Conservation (phyloP, 768 basidiomycete genomes). For the Termitomyces sp. region DNA sequence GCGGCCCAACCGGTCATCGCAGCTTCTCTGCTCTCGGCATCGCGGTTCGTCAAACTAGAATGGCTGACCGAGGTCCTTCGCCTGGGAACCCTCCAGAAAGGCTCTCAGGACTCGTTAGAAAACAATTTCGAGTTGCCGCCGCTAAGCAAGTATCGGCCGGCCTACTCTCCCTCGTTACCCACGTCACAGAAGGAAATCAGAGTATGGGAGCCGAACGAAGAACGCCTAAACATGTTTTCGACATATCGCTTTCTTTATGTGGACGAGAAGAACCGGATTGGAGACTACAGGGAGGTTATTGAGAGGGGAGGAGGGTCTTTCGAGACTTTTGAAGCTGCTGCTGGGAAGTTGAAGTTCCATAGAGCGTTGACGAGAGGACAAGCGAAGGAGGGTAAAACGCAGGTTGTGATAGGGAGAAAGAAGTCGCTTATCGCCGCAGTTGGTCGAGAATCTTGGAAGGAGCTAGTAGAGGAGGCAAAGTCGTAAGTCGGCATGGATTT, state of each 20-base stretch:
- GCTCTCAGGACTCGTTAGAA: conserved; percentile 38
- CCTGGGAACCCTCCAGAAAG: conserved; percentile 33
- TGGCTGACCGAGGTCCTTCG: conserved; percentile 63
- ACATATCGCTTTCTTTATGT: conserved; percentile 54
- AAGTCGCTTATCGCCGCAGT: conserved; percentile 40
- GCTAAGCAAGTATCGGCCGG: conserved; percentile 52
- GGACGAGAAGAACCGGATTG: conserved; percentile 46
- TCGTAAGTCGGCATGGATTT: conserved; percentile 29
- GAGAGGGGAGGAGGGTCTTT: conserved; percentile 53
- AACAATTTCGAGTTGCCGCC: conserved; percentile 43
- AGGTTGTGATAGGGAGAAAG: conserved; percentile 49
- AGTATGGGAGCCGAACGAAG: conserved; percentile 67
- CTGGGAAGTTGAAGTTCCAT: conserved; percentile 44
- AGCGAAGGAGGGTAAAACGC: conserved; percentile 41
- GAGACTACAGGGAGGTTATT: conserved; percentile 48
- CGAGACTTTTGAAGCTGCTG: conserved; percentile 52
- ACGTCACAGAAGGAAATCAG: conserved; percentile 42
- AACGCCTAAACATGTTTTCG: conserved; percentile 47
- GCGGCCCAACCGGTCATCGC: conserved; percentile 44
- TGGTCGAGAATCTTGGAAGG: conserved; percentile 50
- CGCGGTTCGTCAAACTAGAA: conserved; percentile 56
- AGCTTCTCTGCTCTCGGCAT: conserved; percentile 52
- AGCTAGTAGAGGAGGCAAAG: conserved; percentile 43
- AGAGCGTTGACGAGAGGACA: conserved; percentile 45
- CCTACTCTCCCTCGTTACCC: conserved; percentile 45